Conservation (phyloP, 306 rosid species). For the Lathyrus aphaca region DNA sequence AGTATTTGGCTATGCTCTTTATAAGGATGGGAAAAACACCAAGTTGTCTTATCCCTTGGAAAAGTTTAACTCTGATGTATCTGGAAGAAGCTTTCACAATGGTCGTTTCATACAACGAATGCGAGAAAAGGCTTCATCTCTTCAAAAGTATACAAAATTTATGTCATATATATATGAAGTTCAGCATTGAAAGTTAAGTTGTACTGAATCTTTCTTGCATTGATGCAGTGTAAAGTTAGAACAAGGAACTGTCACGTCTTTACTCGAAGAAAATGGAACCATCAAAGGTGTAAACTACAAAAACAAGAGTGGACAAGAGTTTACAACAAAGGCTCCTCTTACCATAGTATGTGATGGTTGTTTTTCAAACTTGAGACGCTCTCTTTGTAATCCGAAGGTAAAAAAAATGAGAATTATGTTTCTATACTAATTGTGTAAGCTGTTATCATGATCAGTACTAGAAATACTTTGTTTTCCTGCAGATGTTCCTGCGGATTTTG, state of each 20-base stretch:
- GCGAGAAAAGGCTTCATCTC: constrained; percentile 56
- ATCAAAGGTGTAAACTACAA: constrained; percentile 73
- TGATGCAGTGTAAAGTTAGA: constrained; percentile 74
- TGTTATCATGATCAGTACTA: background rate
- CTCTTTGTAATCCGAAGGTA: constrained; percentile 60
- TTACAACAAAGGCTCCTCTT: constrained; percentile 59
- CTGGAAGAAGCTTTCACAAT: constrained; percentile 64
- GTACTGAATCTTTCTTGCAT: background rate
- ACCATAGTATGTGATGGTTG: constrained; percentile 68
- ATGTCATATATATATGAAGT: background rate
- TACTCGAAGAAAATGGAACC: constrained; percentile 76
- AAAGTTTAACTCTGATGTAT: constrained; percentile 45
- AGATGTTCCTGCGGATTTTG: no score
- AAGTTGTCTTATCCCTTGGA: constrained; percentile 55
- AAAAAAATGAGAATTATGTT: background rate
- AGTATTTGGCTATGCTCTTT: constrained; percentile 80
- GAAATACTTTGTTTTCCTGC: no score
- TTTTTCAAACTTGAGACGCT: constrained; percentile 57
- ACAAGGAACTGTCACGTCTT: constrained; percentile 81
- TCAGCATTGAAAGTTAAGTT: background rate
- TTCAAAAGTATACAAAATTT: constrained; percentile 43
- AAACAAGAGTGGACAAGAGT: constrained; percentile 68
- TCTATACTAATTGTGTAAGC: background rate
- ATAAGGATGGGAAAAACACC: constrained; percentile 56
- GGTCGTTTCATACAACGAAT: constrained; percentile 63